Conservation (phyloP, 139 green algal species). For the Closterium sp. region DNA sequence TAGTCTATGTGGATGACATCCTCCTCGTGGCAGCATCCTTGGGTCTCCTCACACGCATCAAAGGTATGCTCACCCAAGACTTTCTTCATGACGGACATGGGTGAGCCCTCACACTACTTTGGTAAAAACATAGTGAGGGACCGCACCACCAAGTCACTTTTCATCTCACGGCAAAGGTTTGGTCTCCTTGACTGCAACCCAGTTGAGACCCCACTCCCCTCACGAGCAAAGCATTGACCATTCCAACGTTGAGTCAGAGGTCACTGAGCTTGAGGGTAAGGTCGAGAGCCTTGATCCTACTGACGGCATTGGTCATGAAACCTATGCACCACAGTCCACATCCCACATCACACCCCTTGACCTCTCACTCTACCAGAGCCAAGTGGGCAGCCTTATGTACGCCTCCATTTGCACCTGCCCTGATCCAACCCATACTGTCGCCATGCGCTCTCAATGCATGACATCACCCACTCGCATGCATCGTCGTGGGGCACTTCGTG, state of each 20-base stretch:
- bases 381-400: slow-evolving; percentile 22
- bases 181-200: background rate
- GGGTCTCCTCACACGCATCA: background rate
- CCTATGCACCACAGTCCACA: background rate
- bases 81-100: background rate
- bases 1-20: background rate
- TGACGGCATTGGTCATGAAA: background rate
- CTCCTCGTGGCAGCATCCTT: background rate
- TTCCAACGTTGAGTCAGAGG: background rate
- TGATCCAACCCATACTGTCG: background rate
- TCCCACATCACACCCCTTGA: background rate
- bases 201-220: background rate
- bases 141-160: background rate
- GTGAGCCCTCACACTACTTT: background rate
- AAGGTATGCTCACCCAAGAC: background rate
- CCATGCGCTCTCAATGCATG: slow-evolving; percentile 1
- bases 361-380: slow-evolving; percentile 9
- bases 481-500: background rate
- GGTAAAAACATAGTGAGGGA: background rate
- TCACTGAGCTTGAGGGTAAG: background rate
- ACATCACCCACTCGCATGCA: slow-evolving; percentile 4
- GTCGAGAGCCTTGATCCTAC: background rate
- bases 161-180: background rate
- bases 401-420: slow-evolving; percentile 12
- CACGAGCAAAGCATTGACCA: background rate